phyloP scores from a whole-genome alignment of 2,329 filamentous ascomycete genomes.

The Aspergillus melleus region DNA sequence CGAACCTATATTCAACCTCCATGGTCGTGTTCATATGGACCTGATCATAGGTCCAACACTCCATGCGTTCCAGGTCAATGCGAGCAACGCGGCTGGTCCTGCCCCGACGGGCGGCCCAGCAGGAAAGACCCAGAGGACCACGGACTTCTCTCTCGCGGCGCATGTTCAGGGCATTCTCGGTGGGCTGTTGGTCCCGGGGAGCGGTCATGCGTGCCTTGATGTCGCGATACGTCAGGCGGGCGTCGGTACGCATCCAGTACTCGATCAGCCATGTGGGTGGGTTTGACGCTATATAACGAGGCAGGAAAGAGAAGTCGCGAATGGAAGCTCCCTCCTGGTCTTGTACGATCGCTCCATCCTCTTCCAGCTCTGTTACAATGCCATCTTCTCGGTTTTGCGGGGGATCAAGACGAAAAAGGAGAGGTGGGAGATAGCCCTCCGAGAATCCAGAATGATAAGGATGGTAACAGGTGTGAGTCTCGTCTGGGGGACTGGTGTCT shows the following conservation, averaged over 20 bases:
- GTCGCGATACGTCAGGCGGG: slow-evolving; percentile 28
- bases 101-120: slow-evolving; percentile 24
- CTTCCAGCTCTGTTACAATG: slow-evolving; percentile 10
- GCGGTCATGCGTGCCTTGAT: slow-evolving; percentile 32
- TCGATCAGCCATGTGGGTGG: slow-evolving; percentile 31
- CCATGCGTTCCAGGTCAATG: slow-evolving; percentile 29
- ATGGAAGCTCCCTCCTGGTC: slow-evolving; percentile 18
- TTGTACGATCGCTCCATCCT: slow-evolving; percentile 14
- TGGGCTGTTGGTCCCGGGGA: slow-evolving; percentile 14
- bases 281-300: slow-evolving; percentile 28
- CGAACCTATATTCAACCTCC: slow-evolving; percentile 16
- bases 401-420: slow-evolving; percentile 26
- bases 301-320: slow-evolving; percentile 27
- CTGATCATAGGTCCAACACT: slow-evolving; percentile 23
- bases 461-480: slow-evolving; percentile 26
- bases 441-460: slow-evolving; percentile 22
- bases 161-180: slow-evolving; percentile 29
- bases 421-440: slow-evolving; percentile 19
- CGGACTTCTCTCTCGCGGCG: slow-evolving; percentile 28
- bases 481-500: slow-evolving; percentile 13
- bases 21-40: slow-evolving; percentile 30
- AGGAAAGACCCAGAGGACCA: slow-evolving; percentile 26
- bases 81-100: slow-evolving; percentile 11
- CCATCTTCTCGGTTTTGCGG: slow-evolving; percentile 1
- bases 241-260: slow-evolving; percentile 31